phyloP scores from a whole-genome alignment of 805 yeast species.

The Candida ovalis region DNA sequence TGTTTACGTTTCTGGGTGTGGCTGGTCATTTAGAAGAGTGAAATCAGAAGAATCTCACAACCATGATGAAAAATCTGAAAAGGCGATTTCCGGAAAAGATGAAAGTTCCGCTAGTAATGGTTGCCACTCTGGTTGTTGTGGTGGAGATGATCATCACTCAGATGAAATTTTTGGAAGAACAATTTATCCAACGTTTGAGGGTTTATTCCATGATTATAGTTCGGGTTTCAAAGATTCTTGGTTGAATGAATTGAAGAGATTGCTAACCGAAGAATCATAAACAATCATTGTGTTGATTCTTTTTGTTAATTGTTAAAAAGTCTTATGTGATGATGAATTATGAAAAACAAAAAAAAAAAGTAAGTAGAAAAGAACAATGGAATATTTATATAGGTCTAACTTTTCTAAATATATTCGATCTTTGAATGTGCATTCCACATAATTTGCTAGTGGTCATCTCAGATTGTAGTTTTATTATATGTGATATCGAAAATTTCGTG shows the following conservation, averaged over 20 bases:
- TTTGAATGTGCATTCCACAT: no score
- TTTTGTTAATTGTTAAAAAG: not conserved
- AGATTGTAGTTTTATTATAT: no score
- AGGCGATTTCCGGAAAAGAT: not conserved
- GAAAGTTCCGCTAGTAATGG: not conserved
- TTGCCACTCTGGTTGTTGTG: not conserved
- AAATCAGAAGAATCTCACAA: not conserved
- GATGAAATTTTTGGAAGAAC: not conserved
- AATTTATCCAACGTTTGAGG: slow-evolving; percentile 30
- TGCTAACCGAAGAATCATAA: slow-evolving; percentile 6
- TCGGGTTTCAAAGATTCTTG: slow-evolving; percentile 15
- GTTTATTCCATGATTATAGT: slow-evolving; percentile 19
- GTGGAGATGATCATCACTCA: not conserved
- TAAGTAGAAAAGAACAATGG: no score
- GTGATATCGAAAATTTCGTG: no score
- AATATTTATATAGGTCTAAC: no score
- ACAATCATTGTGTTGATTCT: not conserved
- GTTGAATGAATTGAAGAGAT: slow-evolving; percentile 11
- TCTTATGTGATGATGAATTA: not conserved
- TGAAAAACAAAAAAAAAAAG: not conserved
- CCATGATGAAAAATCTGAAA: no score
- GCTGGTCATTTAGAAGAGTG: slow-evolving; percentile 22
- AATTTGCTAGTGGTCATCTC: no score
- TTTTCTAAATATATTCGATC: no score
- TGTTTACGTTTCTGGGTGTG: slow-evolving; percentile 21